A percentile compares a stretch with the other conserved stretches of the same genome.
Evolutionary conservation across 768 basidiomycete genomes (phyloP).

Genomic region (Tylopilus cervinicoccineus): DNA sequence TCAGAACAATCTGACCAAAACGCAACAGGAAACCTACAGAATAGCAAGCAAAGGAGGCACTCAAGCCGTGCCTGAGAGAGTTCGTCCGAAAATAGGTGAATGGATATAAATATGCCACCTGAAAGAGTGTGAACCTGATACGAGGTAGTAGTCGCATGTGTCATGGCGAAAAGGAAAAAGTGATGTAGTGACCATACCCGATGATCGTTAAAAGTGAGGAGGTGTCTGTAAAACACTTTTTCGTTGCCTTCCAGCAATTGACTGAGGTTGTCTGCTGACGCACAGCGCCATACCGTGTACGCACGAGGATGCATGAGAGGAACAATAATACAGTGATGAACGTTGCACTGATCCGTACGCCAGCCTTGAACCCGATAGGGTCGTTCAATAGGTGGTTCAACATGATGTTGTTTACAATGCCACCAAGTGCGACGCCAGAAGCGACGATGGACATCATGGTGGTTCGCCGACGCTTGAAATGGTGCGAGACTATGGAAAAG

Average conservation of each 20-base stretch:
- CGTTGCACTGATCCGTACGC: conserved; percentile 37
- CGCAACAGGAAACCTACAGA: conserved; percentile 32
- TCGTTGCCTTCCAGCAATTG: conserved; percentile 15
- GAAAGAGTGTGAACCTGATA: conserved; percentile 25
- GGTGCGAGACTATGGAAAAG: conserved; percentile 40
- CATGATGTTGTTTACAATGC: conserved; percentile 55
- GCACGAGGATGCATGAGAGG: conserved; percentile 36
- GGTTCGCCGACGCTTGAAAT: conserved; percentile 39
- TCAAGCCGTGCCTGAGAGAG: conserved; percentile 46
- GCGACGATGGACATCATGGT: conserved; percentile 43
- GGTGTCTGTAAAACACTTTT: conserved; percentile 22
- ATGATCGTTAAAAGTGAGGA: conserved; percentile 24
- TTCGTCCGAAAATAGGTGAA: conserved; percentile 58
- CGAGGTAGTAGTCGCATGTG: background rate
- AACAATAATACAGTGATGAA: conserved; percentile 36
- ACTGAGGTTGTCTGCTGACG: background rate
- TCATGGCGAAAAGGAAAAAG: too few species aligned
- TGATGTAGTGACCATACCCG: conserved; percentile 13
- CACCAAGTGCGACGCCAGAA: conserved; percentile 51
- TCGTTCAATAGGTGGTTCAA: conserved; percentile 46
- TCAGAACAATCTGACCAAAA: background rate
- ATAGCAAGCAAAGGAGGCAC: conserved; percentile 48
- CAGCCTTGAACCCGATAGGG: conserved; percentile 40
- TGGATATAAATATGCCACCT: conserved; percentile 44
- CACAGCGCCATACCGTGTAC: conserved; percentile 25